A percentile compares a stretch with the other conserved stretches of the same genome.
Evolutionary conservation across 1,139 yeast genomes (phyloP).

Genomic region (Yamadazyma dushanensis): DNA sequence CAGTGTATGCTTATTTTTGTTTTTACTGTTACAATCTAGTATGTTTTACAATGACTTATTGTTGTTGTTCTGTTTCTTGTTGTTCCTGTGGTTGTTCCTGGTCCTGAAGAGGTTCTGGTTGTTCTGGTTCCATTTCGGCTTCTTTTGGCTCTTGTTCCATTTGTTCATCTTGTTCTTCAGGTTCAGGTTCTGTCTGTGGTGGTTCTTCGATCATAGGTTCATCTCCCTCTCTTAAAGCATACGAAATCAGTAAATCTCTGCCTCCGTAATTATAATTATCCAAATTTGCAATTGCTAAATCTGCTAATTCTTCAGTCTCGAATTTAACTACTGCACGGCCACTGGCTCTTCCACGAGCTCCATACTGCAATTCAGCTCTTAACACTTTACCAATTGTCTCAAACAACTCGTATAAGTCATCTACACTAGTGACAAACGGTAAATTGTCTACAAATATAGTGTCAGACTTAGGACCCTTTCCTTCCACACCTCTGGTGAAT

Average conservation of each 20-base stretch:
- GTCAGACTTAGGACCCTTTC: constrained; percentile 63
- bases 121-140: background rate
- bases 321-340: constrained; percentile 87
- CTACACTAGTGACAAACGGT: constrained; percentile 85
- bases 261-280: constrained; percentile 85
- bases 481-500: constrained; percentile 64
- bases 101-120: background rate
- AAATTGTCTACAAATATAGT: constrained; percentile 74
- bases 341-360: constrained; percentile 63
- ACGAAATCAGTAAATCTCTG: constrained; percentile 65
- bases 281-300: constrained; percentile 70
- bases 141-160: background rate
- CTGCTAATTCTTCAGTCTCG: constrained; percentile 68
- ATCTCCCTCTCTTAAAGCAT: constrained; percentile 35
- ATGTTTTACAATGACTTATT: too few relatives aligned
- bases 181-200: constrained; percentile 4
- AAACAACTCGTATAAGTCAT: constrained; percentile 82
- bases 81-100: background rate
- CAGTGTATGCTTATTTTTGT: too few relatives aligned
- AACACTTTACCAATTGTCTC: constrained; percentile 79
- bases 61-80: background rate
- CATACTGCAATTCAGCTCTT: constrained; percentile 75
- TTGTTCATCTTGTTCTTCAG: constrained; percentile 5
- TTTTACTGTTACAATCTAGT: too few relatives aligned
- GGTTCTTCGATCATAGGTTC: constrained; percentile 4